Evolutionary conservation across 352 stramenopile species (phyloP), one percentile per base, ranked within the genome.

Genomic region (Globisporangium yorkense): DNA sequence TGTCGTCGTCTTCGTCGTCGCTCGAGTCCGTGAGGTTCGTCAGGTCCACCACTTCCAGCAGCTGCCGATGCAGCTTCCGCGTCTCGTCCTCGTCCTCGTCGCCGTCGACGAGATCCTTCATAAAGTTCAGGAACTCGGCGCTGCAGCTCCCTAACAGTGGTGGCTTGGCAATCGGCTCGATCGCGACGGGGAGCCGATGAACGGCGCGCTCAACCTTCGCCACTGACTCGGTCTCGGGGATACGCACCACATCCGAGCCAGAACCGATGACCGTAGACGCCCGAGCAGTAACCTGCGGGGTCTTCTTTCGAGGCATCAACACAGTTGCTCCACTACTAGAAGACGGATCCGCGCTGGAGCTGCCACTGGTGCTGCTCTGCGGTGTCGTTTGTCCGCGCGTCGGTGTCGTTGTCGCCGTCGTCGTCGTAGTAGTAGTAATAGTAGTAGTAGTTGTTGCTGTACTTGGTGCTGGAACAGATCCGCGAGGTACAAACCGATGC

Each of bases 31-130:
- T 84, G 37, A 86, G 54, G 51, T 74, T 79, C 2, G 80, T 87
- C 31, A 89, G 54, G 35, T 89, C 80, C 43, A 89, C 75, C 8
- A 87, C 67, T 48, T 84, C 66, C 18, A 88, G 55, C 2, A 88
- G 60, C 39, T 73, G 75, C 7, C 72, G 33, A 44, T 74, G 67
- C 29, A 67, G 61, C 58, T 75, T 58, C 9, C 45, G 60, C 8
- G 56, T 62, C 46, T 80, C 76, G 4, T 79, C 71, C 20, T 84
- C 70, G 9, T 76, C 68, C 7, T 71, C 61, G 47, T 39, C 69
- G 21, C 65, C 67, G 21, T 74, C 66, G 13, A 68, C 63, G 59
- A 67, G 69, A 39, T 82, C 75, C 51, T 62, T 62, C 72, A 84
- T 80, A 44, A 82, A 80, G 20, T 59, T 47, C 43, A 82, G 59